Base-by-base conservation (phyloP, 768 basidiomycete genomes). In the Myochromella boudieri region DNA sequence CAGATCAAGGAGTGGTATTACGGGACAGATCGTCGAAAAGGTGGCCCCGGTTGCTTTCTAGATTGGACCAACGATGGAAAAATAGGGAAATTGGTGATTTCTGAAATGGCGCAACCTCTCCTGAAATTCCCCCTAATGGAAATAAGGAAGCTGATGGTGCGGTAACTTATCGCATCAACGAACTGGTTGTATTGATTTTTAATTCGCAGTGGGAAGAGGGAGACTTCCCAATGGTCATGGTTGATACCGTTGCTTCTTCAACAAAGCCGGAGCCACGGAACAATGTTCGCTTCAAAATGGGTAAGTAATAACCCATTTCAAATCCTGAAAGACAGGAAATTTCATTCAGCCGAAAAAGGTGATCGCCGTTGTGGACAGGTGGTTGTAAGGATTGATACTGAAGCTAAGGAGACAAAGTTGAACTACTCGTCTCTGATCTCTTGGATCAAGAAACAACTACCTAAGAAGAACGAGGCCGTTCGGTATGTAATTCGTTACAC, bases 1-100 rank as follows among this genome's bases (percentile, higher is more conserved):
- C 57, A 59, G 26, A 44, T 63, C n/a, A 51, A 53, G 41, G 60
- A 57, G 17, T 60, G 58, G 56, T 60, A 49, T 49, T 46, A 60
- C 26, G 64, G 64, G 3, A 49, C 37, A 25, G 59, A 59, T 39
- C 48, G 42, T 24, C 53, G 53, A 27, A 33, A 37, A 0, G 26
- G 21, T 12, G 51, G 50, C 9, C 27, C 53, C 11, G 54, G 48
- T 34, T 51, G 47, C 25, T 39, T 46, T 33, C 18, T 46, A 9
- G 44, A 34, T 18, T 33, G 27, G 37, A 5, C 26, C 14, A 18
- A 28, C 6, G 39, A 37, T n/a, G 52, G 27, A n/a, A 14, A 54
- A n/a, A n/a, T n/a, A n/a, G n/a, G n/a, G n/a, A n/a, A n/a, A n/a
- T n/a, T n/a, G n/a, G n/a, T n/a, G n/a, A n/a, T n/a, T n/a, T n/a